These are phyloP conservation scores for Geranium incanum DNA, from an alignment of 441 rosid genomes.

Conservation along the genomic window DNA sequence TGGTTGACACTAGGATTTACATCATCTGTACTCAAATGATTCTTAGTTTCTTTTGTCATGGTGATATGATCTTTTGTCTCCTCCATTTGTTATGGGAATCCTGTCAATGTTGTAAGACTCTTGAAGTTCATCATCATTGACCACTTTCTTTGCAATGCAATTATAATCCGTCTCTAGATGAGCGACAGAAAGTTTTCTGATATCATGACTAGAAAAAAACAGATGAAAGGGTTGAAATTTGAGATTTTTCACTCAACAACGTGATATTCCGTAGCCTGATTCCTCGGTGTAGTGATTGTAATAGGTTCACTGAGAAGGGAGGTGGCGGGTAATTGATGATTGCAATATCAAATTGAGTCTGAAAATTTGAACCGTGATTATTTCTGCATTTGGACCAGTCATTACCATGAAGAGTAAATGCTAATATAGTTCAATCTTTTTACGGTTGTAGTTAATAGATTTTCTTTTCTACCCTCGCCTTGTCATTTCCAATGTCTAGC, in stretches of 20 bases:
- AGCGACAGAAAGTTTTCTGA: not conserved
- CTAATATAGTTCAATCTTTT: not conserved
- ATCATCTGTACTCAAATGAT: not conserved
- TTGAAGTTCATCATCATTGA: not conserved
- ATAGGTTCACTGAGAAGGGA: not conserved
- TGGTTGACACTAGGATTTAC: conserved; percentile 4
- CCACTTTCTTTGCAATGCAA: no score
- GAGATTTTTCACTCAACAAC: not conserved
- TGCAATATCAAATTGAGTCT: not conserved
- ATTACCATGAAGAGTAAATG: not conserved
- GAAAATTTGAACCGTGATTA: not conserved
- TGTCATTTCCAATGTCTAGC: not conserved
- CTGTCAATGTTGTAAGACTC: not conserved
- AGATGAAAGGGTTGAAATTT: not conserved
- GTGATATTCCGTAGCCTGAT: conserved; percentile 1
- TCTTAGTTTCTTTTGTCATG: not conserved
- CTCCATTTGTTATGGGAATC: not conserved
- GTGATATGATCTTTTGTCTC: conserved; percentile 7
- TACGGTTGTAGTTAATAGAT: not conserved
- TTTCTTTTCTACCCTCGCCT: not conserved
- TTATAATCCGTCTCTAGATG: not conserved
- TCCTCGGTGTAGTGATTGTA: not conserved
- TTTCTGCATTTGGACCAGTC: conserved; percentile 6
- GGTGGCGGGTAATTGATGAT: not conserved
- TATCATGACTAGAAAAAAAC: conserved; percentile 1